These are phyloP conservation scores for Exserohilum rostratum DNA, from an alignment of 2,329 filamentous ascomycete genomes.

Conservation along the genomic window DNA sequence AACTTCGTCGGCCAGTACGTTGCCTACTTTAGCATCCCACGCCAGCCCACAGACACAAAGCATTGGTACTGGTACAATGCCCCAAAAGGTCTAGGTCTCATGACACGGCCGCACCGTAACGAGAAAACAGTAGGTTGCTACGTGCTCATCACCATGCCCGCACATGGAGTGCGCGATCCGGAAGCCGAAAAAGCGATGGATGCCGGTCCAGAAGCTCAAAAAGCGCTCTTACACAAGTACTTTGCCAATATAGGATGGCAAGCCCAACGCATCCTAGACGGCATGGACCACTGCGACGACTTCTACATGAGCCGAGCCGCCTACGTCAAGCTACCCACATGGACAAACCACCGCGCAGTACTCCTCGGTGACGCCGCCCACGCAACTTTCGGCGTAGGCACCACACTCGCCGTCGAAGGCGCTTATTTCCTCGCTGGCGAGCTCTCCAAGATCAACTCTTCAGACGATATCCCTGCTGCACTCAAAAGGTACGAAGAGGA, in stretches of 20 bases:
- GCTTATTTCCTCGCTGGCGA: conserved; percentile 50
- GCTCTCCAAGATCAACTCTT: conserved; percentile 27
- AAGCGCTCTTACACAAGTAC: conserved; percentile 42
- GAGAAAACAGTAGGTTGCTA: conserved; percentile 34
- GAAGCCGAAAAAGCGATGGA: conserved; percentile 24
- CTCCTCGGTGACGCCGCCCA: conserved; percentile 61
- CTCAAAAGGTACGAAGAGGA: conserved; percentile 29
- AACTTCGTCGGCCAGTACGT: conserved; percentile 34
- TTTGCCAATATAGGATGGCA: conserved; percentile 56
- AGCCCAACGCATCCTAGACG: conserved; percentile 51
- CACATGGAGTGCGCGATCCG: conserved; percentile 11
- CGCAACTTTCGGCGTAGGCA: conserved; percentile 39
- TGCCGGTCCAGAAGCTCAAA: conserved; percentile 50
- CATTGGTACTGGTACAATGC: conserved; percentile 36
- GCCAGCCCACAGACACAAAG: conserved; percentile 22
- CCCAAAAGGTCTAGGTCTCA: conserved; percentile 28
- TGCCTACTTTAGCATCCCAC: conserved; percentile 42
- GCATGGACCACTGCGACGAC: conserved; percentile 50
- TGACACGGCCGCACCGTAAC: conserved; percentile 36
- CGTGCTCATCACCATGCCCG: conserved; percentile 29
- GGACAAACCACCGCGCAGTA: conserved; percentile 56
- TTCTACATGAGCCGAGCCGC: conserved; percentile 56
- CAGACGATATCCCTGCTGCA: conserved; percentile 25
- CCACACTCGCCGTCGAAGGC: conserved; percentile 46
- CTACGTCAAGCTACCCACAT: conserved; percentile 54